Conservation (phyloP, 768 basidiomycete species). For the Phaeotremella skinneri region DNA sequence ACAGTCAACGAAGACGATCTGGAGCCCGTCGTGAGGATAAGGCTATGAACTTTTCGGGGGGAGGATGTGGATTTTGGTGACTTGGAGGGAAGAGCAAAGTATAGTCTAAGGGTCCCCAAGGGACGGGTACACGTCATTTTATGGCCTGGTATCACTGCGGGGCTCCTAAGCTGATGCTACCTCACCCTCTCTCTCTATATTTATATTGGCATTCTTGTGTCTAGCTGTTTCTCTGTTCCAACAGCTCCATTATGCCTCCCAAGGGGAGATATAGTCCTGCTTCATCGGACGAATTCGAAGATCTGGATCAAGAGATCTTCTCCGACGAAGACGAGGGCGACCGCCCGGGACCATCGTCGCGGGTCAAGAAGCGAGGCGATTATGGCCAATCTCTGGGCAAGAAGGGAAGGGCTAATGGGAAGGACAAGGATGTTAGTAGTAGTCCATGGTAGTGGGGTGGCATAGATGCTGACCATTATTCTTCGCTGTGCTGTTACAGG, state of each 20-base stretch:
- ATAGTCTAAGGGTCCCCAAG: background rate
- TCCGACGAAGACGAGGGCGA: conserved; percentile 28
- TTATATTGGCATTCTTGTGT: too few species aligned
- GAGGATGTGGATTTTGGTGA: background rate
- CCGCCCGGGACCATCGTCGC: conserved; percentile 29
- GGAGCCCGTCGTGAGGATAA: background rate
- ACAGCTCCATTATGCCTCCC: background rate
- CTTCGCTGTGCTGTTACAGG: conserved; percentile 10
- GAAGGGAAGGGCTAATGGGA: conserved; percentile 16
- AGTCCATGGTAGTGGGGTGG: background rate
- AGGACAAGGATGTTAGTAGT: conserved; percentile 25
- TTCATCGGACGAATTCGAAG: conserved; percentile 28
- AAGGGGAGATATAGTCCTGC: background rate
- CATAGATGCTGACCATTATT: background rate
- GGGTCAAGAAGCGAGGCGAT: conserved; percentile 11
- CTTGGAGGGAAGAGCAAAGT: background rate
- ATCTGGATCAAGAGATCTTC: conserved; percentile 4
- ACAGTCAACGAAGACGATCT: too few species aligned
- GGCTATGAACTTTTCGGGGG: background rate
- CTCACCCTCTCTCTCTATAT: too few species aligned
- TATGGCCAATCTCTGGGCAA: background rate
- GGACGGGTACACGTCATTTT: conserved; percentile 2
- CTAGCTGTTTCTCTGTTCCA: background rate
- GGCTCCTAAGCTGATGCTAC: background rate
- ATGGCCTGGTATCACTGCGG: background rate